phyloP scores from a whole-genome alignment of 2,329 filamentous ascomycete genomes.

The Pseudogymnoascus sp. region DNA sequence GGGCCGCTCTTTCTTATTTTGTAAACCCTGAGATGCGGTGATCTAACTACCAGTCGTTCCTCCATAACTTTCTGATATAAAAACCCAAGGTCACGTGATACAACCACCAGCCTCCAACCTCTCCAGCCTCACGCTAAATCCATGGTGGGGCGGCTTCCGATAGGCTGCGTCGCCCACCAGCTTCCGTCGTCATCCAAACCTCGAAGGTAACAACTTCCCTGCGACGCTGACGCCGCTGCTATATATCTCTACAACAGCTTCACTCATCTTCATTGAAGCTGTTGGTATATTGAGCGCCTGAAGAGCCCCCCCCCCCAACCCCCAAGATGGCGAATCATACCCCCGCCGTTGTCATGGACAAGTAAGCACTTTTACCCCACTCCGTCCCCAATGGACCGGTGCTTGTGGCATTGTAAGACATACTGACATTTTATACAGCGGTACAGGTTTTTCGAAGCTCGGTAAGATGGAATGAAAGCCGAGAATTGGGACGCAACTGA shows the following conservation, averaged over 20 bases:
- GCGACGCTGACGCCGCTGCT: constrained; percentile 1
- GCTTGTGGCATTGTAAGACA: constrained; percentile 8
- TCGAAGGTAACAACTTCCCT: constrained; percentile 8
- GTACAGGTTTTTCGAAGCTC: constrained; percentile 98
- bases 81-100: neutral
- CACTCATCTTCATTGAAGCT: neutral
- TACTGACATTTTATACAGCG: constrained; percentile 49
- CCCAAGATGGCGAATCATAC: constrained; percentile 89
- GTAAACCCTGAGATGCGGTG: neutral
- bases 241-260: constrained; percentile 8
- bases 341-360: constrained; percentile 99
- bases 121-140: constrained; percentile 7
- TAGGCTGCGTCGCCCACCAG: constrained; percentile 8
- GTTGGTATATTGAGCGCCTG: constrained; percentile 6
- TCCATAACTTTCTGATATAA: neutral
- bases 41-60: neutral
- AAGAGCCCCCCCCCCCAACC: neutral
- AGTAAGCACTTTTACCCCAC: constrained; percentile 58
- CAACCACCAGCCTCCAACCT: neutral
- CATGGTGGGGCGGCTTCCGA: constrained; percentile 7
- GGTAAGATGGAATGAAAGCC: constrained; percentile 47
- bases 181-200: constrained; percentile 10
- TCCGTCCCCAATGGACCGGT: neutral
- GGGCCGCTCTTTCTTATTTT: constrained; percentile 3
- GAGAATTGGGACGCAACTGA: neutral